These are phyloP conservation scores for Candida maltosa DNA, from an alignment of 805 yeast genomes.

Conservation along the genomic window DNA sequence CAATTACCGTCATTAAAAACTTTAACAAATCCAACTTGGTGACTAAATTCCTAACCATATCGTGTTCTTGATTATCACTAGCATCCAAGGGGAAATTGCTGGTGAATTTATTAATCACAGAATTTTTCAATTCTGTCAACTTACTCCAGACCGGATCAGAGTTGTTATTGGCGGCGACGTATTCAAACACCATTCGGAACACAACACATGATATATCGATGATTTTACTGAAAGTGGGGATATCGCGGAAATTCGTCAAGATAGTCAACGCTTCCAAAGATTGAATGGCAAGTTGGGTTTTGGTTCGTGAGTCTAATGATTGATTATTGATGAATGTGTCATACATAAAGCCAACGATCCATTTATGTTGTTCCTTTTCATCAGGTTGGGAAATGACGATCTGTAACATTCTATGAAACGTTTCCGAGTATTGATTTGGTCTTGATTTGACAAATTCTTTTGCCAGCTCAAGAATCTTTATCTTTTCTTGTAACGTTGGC, in stretches of 20 bases:
- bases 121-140: constrained; percentile 52
- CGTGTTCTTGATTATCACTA: constrained; percentile 47
- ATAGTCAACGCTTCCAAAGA: constrained; percentile 29
- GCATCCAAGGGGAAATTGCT: constrained; percentile 50
- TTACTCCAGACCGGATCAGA: constrained; percentile 49
- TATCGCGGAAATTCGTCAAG: constrained; percentile 23
- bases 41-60: constrained; percentile 49
- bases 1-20: constrained; percentile 51
- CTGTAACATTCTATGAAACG: no score
- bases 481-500: no score
- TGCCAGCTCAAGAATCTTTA: no score
- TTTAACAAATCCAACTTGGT: constrained; percentile 69
- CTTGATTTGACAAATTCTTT: no score
- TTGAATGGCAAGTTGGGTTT: constrained; percentile 39
- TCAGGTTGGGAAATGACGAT: no score
- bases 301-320: constrained; percentile 22
- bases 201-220: constrained; percentile 38
- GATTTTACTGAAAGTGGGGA: constrained; percentile 26
- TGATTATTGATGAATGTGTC: constrained; percentile 33
- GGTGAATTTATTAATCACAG: constrained; percentile 61
- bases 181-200: constrained; percentile 43
- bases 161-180: constrained; percentile 47
- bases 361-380: no score
- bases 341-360: constrained; percentile 39
- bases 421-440: no score